Evolutionary conservation across 2,329 filamentous ascomycete species (phyloP).

Genomic region (Pyricularia pennisetigena): DNA sequence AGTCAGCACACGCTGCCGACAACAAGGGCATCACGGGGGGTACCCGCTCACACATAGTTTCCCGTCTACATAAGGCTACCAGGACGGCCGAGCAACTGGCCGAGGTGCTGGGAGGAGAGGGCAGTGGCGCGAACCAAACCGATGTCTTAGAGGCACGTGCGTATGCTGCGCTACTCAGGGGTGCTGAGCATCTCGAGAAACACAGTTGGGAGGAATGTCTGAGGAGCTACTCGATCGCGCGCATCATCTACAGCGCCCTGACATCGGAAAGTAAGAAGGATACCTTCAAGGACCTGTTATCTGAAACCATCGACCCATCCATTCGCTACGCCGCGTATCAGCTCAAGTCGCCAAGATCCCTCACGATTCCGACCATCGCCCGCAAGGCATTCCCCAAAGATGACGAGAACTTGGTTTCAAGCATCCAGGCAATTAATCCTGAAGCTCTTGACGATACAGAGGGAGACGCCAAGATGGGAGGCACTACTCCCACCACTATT

Average conservation of each 20-base stretch:
- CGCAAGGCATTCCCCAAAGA: slow-evolving; percentile 66
- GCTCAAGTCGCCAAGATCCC: slow-evolving; percentile 74
- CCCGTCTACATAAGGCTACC: slow-evolving; percentile 72
- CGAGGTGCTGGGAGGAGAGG: slow-evolving; percentile 48
- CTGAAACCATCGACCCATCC: slow-evolving; percentile 81
- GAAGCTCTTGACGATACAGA: slow-evolving; percentile 51
- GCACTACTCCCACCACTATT: slow-evolving; percentile 61
- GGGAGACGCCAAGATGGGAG: slow-evolving; percentile 36
- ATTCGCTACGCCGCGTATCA: slow-evolving; percentile 94
- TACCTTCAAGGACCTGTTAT: slow-evolving; percentile 75
- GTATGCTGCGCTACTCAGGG: slow-evolving; percentile 68
- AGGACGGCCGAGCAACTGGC: slow-evolving; percentile 60
- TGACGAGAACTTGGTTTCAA: slow-evolving; percentile 49
- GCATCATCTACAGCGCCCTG: slow-evolving; percentile 75
- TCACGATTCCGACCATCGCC: slow-evolving; percentile 70
- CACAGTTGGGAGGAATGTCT: slow-evolving; percentile 76
- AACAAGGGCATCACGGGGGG: slow-evolving; percentile 70
- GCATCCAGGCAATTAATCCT: slow-evolving; percentile 62
- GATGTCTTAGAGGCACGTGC: slow-evolving; percentile 80
- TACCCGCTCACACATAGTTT: slow-evolving; percentile 80
- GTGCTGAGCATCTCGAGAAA: slow-evolving; percentile 77
- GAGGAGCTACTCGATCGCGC: slow-evolving; percentile 62
- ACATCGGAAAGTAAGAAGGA: slow-evolving; percentile 52
- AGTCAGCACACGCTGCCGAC: slow-evolving; percentile 69
- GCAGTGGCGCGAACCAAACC: slow-evolving; percentile 54